Base-by-base conservation (phyloP, 1,284 basidiomycete species). In the Pseudozyma tsukubaensis region DNA sequence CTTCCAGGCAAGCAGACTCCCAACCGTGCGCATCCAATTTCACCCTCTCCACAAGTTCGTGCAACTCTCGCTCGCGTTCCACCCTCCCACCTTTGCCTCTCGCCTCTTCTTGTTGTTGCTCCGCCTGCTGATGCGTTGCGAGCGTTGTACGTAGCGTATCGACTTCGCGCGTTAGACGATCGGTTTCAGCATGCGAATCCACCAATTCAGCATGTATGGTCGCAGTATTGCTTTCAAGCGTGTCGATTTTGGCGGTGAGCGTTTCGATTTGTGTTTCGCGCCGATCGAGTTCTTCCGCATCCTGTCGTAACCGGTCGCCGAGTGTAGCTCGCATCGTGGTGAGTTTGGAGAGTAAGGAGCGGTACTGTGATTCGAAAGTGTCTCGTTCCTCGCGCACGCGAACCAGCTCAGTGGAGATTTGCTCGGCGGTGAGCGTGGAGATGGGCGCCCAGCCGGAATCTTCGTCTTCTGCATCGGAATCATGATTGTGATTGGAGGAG, bases 241-340 rank as follows among this genome's bases (percentile, higher is more conserved):
- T 50, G 0, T 40, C 56, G 6, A 66, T 16, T 35, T 76, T 53
- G 3, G 49, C 1, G 9, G 70, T 74, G 14, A 84, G 70, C 13
- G 62, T 44, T 18, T 83, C 80, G 66, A 84, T 83, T 44, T 83
- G 81, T 18, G 65, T 54, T 36, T 83, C 81, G 43, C 82, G 61
- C 3, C 80, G 71, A 43, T 83, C 83, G 10, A 84, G 68, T 50
- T 84, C 83, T 57, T 84, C 83, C 76, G 97, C 96, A 86, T 99
- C 97, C 85, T 97, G 93, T 84, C 92, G 91, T 60, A 99, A 87
- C 85, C 98, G 96, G 81, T 94, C 95, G 42, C 94, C 94, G 29
- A 99, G 88, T 5, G 93, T 93, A 32, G 91, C 92, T 14, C 95
- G 89, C 94, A 99, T 98, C 37, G 91, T 89, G 3, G 93, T 94